phyloP scores from a whole-genome alignment of 345 rosid genomes.

The Citrus sinensis region DVS_A1.0 CM039162.1:32899501-32900000 shows the following conservation, averaged over 20 bases:
- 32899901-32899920: not conserved
- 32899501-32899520: not conserved
- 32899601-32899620: not conserved
- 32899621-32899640: not conserved
- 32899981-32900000: not conserved
- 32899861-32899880: not conserved
- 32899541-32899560: not conserved
- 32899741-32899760: not conserved
- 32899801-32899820: not conserved
- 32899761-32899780: not conserved
- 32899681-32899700: not conserved
- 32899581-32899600: too few relatives aligned
- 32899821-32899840: not conserved
- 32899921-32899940: not conserved
- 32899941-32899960: not conserved
- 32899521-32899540: not conserved
- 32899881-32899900: not conserved
- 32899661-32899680: not conserved
- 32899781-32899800: not conserved
- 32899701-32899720: not conserved
- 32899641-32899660: not conserved
- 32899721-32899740: not conserved
- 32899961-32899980: not conserved
- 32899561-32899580: too few relatives aligned
- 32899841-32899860: not conserved